Conservation (phyloP, 2,329 filamentous ascomycete species). For the Tolypocladium cylindrosporum region DNA sequence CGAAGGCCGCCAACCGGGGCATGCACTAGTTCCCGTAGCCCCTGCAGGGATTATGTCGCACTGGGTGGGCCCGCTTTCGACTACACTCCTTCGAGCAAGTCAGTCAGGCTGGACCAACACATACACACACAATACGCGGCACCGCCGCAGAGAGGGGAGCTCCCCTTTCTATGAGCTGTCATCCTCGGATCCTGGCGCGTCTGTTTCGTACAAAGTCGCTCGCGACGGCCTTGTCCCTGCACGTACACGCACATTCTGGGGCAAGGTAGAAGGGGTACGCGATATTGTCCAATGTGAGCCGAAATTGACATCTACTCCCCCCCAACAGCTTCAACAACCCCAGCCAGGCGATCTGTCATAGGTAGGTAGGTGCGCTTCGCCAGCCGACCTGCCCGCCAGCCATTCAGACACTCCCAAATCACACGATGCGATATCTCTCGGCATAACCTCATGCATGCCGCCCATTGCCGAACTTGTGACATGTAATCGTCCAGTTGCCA, state of each 20-base stretch:
- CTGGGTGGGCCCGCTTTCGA: constrained; percentile 15
- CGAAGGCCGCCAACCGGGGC: constrained; percentile 13
- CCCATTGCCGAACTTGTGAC: not conserved
- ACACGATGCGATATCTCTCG: not conserved
- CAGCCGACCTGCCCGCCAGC: not conserved
- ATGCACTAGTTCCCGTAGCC: constrained; percentile 19
- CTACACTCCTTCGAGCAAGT: constrained; percentile 10
- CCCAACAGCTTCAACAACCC: not conserved
- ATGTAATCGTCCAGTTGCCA: not conserved
- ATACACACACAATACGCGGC: not conserved
- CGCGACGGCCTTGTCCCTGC: too few relatives aligned
- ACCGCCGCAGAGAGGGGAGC: not conserved
- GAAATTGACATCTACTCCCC: not conserved
- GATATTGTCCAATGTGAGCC: too few relatives aligned
- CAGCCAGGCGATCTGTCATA: not conserved
- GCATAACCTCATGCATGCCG: not conserved
- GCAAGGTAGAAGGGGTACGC: too few relatives aligned
- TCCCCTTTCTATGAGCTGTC: not conserved
- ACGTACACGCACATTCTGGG: too few relatives aligned
- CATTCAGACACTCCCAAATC: too few relatives aligned
- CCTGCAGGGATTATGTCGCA: constrained; percentile 3
- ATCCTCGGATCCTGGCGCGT: not conserved
- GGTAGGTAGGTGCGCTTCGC: too few relatives aligned
- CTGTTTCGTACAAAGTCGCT: too few relatives aligned
- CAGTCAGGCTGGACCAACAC: not conserved